Evolutionary conservation across 2,329 filamentous ascomycete genomes (phyloP), one percentile per base, ranked within the genome.

Genomic region (Triangularia setosa): DNA sequence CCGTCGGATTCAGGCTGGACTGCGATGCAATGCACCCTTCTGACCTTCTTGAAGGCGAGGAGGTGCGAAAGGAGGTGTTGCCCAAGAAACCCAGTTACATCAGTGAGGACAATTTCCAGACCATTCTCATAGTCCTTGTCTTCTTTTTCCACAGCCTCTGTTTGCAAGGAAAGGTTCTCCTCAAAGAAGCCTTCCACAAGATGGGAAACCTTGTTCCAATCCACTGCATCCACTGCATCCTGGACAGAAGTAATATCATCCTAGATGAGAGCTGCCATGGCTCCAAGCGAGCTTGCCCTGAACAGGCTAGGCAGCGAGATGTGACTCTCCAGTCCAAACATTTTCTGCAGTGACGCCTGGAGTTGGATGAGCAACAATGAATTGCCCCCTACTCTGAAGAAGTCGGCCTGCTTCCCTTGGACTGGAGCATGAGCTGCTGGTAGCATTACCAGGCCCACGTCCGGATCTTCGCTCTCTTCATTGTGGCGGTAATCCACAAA

Each of bases 11-110:
- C 40, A 61, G 25, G 9, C 2, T 73, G 70, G 5, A 81, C 70
- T 3, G 80, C 80, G 16, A 83, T 52, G 64, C 80, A 83, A 69
- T 82, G 77, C 3, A 84, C 69, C 12, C 71, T 72, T 3, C 60
- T 27, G 0, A 84, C 73, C 0, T 61, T 58, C 0, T 69, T 53
- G 14, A 75, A 63, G 4, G 71, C 63, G 1, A 78, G 60, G 1
- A 85, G 75, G 1, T 71, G 65, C 4, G 64, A 60, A 0, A 83
- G 71, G 21, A 84, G 65, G n/a, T 75, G 64, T 3, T 68, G 57
- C 1, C 77, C 80, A 0, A 84, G 71, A 58, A 79, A 81, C 1
- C 77, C 79, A 1, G 75, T 76, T 1, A 76, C 73, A 2, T 79
- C 80, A 0, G 77, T 81, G 1, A 75, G 54, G 0, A 81, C 60